Percentiles rank a stretch among this genome's conserved stretches.
phyloP scores from a whole-genome alignment of 1,284 basidiomycete species.

The Tilletia setariae region DNA sequence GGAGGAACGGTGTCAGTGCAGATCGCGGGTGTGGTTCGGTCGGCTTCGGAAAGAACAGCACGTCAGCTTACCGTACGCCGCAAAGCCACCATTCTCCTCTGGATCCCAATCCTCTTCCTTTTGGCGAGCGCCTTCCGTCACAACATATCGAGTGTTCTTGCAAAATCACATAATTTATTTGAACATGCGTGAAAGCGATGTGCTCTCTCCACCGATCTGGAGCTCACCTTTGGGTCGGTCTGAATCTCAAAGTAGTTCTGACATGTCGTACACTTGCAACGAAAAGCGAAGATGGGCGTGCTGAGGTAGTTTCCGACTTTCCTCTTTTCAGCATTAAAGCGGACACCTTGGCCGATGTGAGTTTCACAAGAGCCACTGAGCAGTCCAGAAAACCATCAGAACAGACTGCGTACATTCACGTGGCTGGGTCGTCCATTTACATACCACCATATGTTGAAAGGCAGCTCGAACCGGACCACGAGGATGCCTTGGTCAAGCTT shows the following conservation, averaged over 20 bases:
- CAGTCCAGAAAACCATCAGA: conserved; percentile 10
- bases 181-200: conserved; percentile 3
- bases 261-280: conserved; percentile 95
- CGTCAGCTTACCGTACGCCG: conserved; percentile 68
- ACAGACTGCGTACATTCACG: too few relatives aligned
- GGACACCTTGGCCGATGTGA: conserved; percentile 53
- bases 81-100: conserved; percentile 86
- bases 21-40: conserved; percentile 3
- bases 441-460: conserved; percentile 94
- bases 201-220: background rate
- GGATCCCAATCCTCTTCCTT: conserved; percentile 96
- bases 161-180: background rate
- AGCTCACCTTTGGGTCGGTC: conserved; percentile 80
- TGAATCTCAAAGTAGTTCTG: conserved; percentile 91
- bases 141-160: conserved; percentile 94
- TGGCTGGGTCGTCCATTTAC: too few relatives aligned
- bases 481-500: conserved; percentile 91
- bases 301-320: conserved; percentile 93
- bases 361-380: conserved; percentile 16
- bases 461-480: conserved; percentile 74
- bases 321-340: conserved; percentile 97
- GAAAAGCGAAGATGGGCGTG: conserved; percentile 88
- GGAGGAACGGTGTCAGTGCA: conserved; percentile 12
- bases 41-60: too few relatives aligned
- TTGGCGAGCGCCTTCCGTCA: conserved; percentile 78